Base-by-base conservation (phyloP, 306 rosid species). In the Fragaria ananassa region DNA sequence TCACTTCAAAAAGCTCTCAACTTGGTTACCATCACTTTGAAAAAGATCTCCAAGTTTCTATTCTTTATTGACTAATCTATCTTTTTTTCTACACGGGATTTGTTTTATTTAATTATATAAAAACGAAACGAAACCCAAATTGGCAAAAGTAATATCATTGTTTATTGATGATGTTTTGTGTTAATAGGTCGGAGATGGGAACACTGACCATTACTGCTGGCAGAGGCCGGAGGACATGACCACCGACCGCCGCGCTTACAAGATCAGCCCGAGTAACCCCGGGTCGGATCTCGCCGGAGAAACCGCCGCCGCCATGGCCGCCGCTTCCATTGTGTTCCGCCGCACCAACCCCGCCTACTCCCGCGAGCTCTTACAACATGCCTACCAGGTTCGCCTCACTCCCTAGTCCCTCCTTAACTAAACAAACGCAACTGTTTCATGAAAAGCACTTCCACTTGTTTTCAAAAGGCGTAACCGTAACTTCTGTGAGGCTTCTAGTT, bases 161-260 rank as follows among this genome's bases (percentile, higher is more conserved):
- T 37, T 13, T 34, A 37, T 39, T 27, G 7, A 17, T 3, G 65
- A 37, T n/a, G 21, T 70, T 58, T 62, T 27, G 45, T 70, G 60
- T 68, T 42, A 56, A 79, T 84, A 95, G 99, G 99, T 95, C 74
- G 99, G 99, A 85, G 99, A 96, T 57, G 98, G 99, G 7, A 89
- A 89, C 85, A 96, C 74, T 37, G 99, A 96, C 85, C 99, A 96
- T 77, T 87, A 89, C 89, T 96, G 99, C 83, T 96, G 99, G 99
- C 99, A 96, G 80, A 89, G 99, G 65, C 99, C 99, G 6, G 99
- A 96, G 88, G 99, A 96, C 3, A 96, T 96, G 99, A 96, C 93
- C 71, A 96, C 99, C 2, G 96, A 96, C 93, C 96, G 99, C 14
- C 92, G 65, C 1, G 99, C 96, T 42, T 96, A 96, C 87, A 86